Evolutionary conservation across 1,284 basidiomycete genomes (phyloP).

Genomic region (Ganoderma sinense): DNA sequence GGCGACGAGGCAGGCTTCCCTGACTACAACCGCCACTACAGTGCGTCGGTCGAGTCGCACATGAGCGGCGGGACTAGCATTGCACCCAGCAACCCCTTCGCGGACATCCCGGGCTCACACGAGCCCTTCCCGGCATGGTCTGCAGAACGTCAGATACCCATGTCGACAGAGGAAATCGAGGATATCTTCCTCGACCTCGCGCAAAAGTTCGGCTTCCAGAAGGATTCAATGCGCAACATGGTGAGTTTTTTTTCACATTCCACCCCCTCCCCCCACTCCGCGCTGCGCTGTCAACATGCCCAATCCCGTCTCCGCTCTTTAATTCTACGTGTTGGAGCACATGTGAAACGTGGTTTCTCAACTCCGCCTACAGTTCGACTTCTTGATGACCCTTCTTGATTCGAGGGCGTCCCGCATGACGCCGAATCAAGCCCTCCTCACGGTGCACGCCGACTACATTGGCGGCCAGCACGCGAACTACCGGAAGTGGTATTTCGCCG

Average conservation of each 20-base stretch:
- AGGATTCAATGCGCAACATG: conserved; percentile 92
- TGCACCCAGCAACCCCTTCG: conserved; percentile 65
- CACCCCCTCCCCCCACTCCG: not conserved
- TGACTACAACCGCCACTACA: conserved; percentile 39
- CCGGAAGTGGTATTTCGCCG: conserved; percentile 99
- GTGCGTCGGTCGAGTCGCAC: conserved; percentile 48
- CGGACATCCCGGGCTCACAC: conserved; percentile 52
- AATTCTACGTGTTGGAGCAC: not conserved
- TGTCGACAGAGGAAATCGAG: conserved; percentile 98
- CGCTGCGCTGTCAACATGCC: not conserved
- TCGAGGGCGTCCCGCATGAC: conserved; percentile 98
- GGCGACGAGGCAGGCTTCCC: conserved; percentile 36
- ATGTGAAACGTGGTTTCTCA: not conserved
- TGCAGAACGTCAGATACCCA: conserved; percentile 91
- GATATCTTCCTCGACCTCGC: conserved; percentile 98
- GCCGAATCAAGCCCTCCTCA: conserved; percentile 95
- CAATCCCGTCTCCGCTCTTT: not conserved
- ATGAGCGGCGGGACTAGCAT: conserved; percentile 52
- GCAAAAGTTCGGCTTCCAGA: conserved; percentile 99
- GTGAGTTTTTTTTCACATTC: conserved; percentile 49
- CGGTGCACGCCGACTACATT: conserved; percentile 98
- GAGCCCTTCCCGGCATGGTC: conserved; percentile 97
- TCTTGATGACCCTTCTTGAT: conserved; percentile 97
- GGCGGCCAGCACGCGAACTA: conserved; percentile 98
- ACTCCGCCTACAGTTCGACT: conserved; percentile 80